Evolutionary conservation across 495 filamentous ascomycete species (phyloP).

Genomic region (Xylaria palmicola): DNA sequence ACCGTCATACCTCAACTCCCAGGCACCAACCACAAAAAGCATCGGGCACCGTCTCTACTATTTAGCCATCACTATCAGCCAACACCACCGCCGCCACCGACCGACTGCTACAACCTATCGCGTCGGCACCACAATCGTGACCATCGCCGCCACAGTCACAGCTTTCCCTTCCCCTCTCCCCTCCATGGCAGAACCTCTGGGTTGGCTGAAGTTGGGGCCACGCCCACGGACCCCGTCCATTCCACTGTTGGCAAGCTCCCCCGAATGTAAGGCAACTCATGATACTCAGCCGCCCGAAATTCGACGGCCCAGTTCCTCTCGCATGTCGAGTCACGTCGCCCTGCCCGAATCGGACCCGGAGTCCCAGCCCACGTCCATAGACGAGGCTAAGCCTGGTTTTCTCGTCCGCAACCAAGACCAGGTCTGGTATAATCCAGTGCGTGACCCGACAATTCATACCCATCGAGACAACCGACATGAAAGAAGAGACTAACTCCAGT

Average conservation of each 20-base stretch:
- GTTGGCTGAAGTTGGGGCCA: conserved; percentile 29
- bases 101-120: too few species aligned
- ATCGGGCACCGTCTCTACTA: too few species aligned
- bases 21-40: too few species aligned
- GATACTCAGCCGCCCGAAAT: background rate
- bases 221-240: conserved; percentile 24
- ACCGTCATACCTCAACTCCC: too few species aligned
- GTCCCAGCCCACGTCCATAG: background rate
- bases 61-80: too few species aligned
- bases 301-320: conserved; percentile 6
- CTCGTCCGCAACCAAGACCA: conserved; percentile 26
- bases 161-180: background rate
- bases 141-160: background rate
- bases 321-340: conserved; percentile 1
- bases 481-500: background rate
- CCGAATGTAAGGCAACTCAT: background rate
- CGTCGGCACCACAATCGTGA: background rate
- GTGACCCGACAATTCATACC: background rate
- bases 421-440: conserved; percentile 39
- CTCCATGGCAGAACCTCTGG: conserved; percentile 30
- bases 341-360: background rate
- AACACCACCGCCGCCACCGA: too few species aligned
- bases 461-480: background rate
- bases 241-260: conserved; percentile 5
- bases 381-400: background rate